Conservation (phyloP, 2,329 filamentous ascomycete species). For the Talaromyces sp. region DNA sequence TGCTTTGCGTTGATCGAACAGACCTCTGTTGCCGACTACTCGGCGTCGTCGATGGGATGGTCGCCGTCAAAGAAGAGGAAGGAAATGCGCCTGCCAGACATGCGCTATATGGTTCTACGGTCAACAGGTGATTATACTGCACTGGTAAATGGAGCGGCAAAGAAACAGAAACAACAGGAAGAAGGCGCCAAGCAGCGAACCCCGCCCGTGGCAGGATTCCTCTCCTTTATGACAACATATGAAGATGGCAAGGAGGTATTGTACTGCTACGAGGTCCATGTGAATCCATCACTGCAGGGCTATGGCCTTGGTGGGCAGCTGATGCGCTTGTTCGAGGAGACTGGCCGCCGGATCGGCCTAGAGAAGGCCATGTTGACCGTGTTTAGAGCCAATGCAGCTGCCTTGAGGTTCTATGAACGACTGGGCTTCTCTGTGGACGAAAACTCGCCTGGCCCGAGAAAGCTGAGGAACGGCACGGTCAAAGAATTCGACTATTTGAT, state of each 20-base stretch:
- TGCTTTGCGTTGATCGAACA: slow-evolving; percentile 50
- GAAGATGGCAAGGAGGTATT: slow-evolving; percentile 51
- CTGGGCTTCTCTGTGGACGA: slow-evolving; percentile 49
- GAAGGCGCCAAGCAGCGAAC: background rate
- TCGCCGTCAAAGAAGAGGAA: slow-evolving; percentile 45
- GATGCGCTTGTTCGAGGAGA: slow-evolving; percentile 43
- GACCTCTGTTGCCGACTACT: slow-evolving; percentile 51
- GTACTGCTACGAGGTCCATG: slow-evolving; percentile 61
- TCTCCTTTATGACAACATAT: slow-evolving; percentile 53
- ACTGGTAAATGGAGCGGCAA: background rate
- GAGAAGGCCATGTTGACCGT: slow-evolving; percentile 57
- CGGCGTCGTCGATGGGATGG: slow-evolving; percentile 50
- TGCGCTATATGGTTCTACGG: slow-evolving; percentile 52
- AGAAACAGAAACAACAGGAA: background rate
- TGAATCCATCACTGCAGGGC: slow-evolving; percentile 39
- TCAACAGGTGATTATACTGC: slow-evolving; percentile 2
- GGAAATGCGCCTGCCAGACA: slow-evolving; percentile 54
- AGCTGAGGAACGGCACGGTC: slow-evolving; percentile 43
- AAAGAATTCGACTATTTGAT: slow-evolving; percentile 49
- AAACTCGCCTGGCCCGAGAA: slow-evolving; percentile 45
- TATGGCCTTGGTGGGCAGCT: slow-evolving; percentile 48
- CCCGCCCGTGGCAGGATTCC: slow-evolving; percentile 34
- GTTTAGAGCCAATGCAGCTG: slow-evolving; percentile 47
- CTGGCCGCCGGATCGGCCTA: slow-evolving; percentile 43
- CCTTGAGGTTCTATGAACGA: slow-evolving; percentile 44